Evolutionary conservation across 1,139 yeast species (phyloP), one percentile per base, ranked within the genome.

Genomic region (Candida sojae): DNA sequence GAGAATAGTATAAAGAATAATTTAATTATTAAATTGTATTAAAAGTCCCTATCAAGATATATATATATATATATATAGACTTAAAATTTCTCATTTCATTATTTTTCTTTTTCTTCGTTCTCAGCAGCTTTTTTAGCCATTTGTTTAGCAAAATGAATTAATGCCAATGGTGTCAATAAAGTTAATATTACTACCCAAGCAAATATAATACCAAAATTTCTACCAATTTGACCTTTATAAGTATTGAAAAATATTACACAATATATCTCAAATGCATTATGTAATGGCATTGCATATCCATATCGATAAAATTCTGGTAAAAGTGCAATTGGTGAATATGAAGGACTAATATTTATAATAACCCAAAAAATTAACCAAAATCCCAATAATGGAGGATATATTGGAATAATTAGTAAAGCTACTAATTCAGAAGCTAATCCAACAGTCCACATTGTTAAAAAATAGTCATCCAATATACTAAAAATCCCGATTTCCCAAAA

Each of bases 331-430:
- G 75, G 75, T 9, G 71, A 55, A 48, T 69, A 71, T 0, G 75
- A 68, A n/a, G 74, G 68, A 0, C 74, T 54, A 47, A 71, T 68
- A 53, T 71, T 71, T 39, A 61, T 44, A 46, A 71, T 63, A 35
- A 71, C 75, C 76, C 76, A 71, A 48, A 71, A 69, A 47, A 71
- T 61, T 53, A 71, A 54, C 76, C 76, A 71, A 57, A 73, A 73
- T 2, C 78, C 79, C 29, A 73, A 53, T 33, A 71, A 50, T 10
- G 77, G 77, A 1, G 78, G 77, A 46, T 62, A 62, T 9, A 57
- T 6, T 45, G 67, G 51, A 2, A 73, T 53, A 5, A 62, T 53
- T 9, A 70, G 13, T 68, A 70, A 63, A 6, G 66, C 74, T 54
- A 63, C 60, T 4, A 70, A 60, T 55, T 74, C 79, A 53, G 71